Base-by-base conservation (phyloP, 345 rosid species). In the Brassica carinata region DNA sequence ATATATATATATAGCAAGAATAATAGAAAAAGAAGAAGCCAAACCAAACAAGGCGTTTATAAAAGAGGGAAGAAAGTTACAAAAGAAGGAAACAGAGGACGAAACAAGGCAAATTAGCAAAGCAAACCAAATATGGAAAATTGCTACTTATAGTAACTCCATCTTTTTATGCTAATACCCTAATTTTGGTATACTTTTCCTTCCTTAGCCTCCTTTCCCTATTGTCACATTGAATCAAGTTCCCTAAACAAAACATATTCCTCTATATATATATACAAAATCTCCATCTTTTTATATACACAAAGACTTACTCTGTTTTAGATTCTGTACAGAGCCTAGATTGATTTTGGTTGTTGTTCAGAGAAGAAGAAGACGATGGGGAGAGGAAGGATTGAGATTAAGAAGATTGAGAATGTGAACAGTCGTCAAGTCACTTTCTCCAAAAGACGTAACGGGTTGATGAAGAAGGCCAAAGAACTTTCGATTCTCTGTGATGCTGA, bases 351-450 rank as follows among this genome's bases (percentile, higher is more conserved):
- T n/a, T n/a, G n/a, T n/a, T 63, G 7, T 13, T 69, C 18, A 23
- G 59, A 59, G 17, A 19, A 45, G 10, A 43, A 69, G 26, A 19
- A 45, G 10, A 43, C 66, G 26, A 92, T 94, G 98, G 97, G 98
- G 23, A 88, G 97, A 79, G 98, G 97, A 38, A 92, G 89, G 85
- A 91, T 90, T 78, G 97, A 94, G 88, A 94, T 94, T 38, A 94
- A 90, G 85, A 94, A 85, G 84, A 94, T 94, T 48, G 98, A 94
- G 86, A 94, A 92, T 87, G 92, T 92, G 48, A 94, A 91, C 78
- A 92, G 94, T 86, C 92, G 98, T 86, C 97, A 94, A 84, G 98
- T 94, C 64, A 94, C 97, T 64, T 94, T 94, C 91, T 94, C 97
- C 8, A 94, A 94, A 76, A 87, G 98, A 83, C 86, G 97, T 73